phyloP scores from a whole-genome alignment of 768 basidiomycete genomes.

The Mycena venus region DNA sequence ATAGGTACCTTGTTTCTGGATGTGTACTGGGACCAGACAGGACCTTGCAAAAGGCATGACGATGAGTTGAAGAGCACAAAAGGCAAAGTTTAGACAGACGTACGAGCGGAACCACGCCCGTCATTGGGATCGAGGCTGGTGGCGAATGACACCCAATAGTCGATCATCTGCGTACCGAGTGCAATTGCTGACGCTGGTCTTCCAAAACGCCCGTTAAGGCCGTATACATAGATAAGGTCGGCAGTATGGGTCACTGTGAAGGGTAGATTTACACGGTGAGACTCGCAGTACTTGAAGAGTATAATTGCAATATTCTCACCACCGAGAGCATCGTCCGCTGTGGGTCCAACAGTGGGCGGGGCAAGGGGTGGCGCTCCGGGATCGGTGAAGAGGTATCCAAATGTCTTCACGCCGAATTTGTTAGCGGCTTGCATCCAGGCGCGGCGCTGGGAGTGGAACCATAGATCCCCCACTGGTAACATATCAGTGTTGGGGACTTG shows the following conservation, averaged over 20 bases:
- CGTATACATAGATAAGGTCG: constrained; percentile 47
- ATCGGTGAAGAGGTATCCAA: constrained; percentile 54
- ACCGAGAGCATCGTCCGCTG: neutral
- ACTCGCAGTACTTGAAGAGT: no score
- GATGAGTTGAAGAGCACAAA: neutral
- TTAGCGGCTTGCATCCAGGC: constrained; percentile 48
- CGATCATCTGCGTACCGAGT: constrained; percentile 52
- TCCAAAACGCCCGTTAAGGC: constrained; percentile 15
- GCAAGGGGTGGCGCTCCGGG: constrained; percentile 22
- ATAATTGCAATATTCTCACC: neutral
- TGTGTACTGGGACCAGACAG: neutral
- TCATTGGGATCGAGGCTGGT: constrained; percentile 59
- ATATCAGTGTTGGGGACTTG: neutral
- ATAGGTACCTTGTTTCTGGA: neutral
- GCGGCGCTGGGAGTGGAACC: constrained; percentile 37
- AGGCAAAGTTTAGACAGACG: neutral
- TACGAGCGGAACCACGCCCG: constrained; percentile 42
- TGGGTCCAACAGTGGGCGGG: neutral
- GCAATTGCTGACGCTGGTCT: constrained; percentile 31
- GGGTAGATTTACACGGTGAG: no score
- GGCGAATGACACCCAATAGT: constrained; percentile 62
- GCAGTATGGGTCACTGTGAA: constrained; percentile 43
- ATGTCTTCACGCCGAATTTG: constrained; percentile 46
- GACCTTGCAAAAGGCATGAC: neutral
- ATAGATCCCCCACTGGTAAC: constrained; percentile 16